A percentile compares a stretch with the other conserved stretches of the same genome.
phyloP scores from a whole-genome alignment of 2,329 filamentous ascomycete species.

The Venturia asperata region DNA sequence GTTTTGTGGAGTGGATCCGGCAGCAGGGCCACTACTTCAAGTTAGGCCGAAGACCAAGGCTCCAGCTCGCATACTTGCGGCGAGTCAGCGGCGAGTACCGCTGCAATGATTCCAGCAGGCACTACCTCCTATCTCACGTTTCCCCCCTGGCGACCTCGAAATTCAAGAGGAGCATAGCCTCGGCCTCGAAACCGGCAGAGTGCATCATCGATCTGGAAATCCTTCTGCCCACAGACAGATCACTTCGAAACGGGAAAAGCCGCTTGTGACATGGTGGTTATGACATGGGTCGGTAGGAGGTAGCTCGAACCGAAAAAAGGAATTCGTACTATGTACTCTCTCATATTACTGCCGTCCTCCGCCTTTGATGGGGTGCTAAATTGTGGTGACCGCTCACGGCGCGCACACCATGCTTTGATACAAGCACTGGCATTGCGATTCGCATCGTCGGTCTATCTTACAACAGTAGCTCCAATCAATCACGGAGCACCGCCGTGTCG shows the following conservation, averaged over 20 bases:
- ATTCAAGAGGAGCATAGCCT: too few species aligned
- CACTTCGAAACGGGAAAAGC: background rate
- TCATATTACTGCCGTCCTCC: background rate
- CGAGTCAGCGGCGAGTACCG: background rate
- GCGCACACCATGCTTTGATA: background rate
- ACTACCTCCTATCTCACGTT: too few species aligned
- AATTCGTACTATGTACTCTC: background rate
- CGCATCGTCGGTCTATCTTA: background rate
- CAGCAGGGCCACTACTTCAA: background rate
- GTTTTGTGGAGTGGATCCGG: background rate
- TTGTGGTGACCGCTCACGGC: background rate
- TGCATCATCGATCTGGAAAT: too few species aligned
- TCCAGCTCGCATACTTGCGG: background rate
- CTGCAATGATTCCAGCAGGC: too few species aligned
- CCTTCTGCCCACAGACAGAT: background rate
- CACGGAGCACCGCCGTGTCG: background rate
- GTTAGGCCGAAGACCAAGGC: too few species aligned
- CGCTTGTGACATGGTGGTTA: background rate
- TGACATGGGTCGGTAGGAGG: background rate
- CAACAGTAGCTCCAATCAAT: background rate
- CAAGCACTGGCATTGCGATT: slow-evolving; percentile 1
- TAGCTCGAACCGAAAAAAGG: background rate
- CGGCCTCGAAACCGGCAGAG: too few species aligned
- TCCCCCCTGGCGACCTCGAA: too few species aligned
- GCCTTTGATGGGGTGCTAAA: background rate